Percentiles rank a stretch among this genome's conserved stretches.
Conservation (phyloP, 768 basidiomycete species). For the Phylloporus arenicola region DNA sequence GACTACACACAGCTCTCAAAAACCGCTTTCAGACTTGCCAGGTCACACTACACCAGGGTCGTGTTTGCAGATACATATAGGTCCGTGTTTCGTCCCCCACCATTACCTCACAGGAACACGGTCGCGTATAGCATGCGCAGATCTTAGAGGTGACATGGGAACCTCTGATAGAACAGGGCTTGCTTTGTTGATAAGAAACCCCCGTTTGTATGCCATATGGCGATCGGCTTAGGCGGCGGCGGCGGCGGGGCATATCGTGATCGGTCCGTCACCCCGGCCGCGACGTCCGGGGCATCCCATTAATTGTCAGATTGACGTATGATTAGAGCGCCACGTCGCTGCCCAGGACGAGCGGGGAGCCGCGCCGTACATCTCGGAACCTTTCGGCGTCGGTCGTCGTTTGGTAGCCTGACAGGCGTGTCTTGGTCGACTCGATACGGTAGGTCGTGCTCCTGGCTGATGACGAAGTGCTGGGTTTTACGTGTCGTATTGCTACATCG, state of each 20-base stretch:
- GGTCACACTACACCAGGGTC: too few relatives aligned
- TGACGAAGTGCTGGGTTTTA: neutral
- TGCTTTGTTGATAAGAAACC: neutral
- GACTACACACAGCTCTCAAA: too few relatives aligned
- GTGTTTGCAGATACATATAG: neutral
- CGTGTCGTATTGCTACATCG: neutral
- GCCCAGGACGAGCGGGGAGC: neutral
- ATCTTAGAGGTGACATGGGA: neutral
- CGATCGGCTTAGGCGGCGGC: neutral
- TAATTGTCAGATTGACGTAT: neutral
- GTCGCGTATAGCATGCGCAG: neutral
- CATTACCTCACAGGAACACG: neutral
- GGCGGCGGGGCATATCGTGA: too few relatives aligned
- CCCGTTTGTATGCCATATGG: neutral
- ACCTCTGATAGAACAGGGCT: neutral
- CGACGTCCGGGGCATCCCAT: neutral
- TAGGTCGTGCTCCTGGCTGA: neutral
- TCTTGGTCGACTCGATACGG: neutral
- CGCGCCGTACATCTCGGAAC: too few relatives aligned
- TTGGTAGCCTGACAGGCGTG: neutral
- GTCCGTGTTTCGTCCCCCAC: neutral
- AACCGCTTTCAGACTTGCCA: neutral
- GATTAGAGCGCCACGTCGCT: neutral
- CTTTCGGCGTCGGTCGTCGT: neutral
- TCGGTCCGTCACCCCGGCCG: too few relatives aligned